Evolutionary conservation across 441 rosid species (phyloP).

Genomic region (Adansonia gregorii): DNA sequence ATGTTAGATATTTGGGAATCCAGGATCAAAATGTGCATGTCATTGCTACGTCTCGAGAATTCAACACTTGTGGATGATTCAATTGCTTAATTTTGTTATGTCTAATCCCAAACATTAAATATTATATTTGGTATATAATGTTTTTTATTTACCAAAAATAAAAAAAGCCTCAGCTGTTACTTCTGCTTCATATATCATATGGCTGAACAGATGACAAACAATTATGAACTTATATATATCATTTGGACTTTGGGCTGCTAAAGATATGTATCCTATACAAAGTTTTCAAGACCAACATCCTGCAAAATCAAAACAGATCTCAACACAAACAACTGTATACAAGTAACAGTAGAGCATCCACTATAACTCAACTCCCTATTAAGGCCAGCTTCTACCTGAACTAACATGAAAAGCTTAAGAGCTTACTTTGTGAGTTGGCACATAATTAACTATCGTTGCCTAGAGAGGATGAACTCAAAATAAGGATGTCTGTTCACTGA

Average conservation of each 20-base stretch:
- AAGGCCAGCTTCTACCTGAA: constrained; percentile 27
- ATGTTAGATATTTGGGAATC: neutral
- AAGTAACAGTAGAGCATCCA: neutral
- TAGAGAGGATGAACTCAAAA: constrained; percentile 54
- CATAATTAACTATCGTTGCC: constrained; percentile 31
- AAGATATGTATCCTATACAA: no score
- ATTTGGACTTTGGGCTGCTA: no score
- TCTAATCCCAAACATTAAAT: neutral
- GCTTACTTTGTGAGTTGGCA: neutral
- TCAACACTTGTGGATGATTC: neutral
- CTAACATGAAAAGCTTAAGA: constrained; percentile 19
- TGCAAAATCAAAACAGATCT: neutral
- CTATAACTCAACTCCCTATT: constrained; percentile 8
- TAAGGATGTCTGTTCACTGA: constrained; percentile 54
- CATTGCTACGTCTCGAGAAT: neutral
- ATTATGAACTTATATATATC: no score
- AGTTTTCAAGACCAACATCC: no score
- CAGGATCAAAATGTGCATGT: neutral
- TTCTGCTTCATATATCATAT: no score
- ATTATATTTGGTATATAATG: neutral
- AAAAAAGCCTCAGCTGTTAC: no score
- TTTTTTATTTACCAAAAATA: no score
- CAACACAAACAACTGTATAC: neutral
- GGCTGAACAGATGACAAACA: no score
- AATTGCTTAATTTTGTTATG: neutral